phyloP scores from a whole-genome alignment of 2,329 filamentous ascomycete species.

The Cryphonectria japonica region DNA sequence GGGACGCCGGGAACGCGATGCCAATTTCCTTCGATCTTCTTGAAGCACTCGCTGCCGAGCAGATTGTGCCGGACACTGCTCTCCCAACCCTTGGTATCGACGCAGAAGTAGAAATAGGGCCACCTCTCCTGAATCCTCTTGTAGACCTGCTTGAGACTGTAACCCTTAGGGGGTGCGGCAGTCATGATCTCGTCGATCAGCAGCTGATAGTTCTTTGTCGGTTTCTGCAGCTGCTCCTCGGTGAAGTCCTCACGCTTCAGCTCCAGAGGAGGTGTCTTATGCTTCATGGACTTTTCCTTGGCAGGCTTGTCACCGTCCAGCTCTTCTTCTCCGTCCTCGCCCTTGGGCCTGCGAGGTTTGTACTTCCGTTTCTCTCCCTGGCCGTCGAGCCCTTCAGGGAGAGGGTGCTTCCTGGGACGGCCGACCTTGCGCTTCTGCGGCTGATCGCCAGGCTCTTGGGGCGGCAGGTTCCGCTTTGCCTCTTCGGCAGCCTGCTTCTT shows the following conservation, averaged over 20 bases:
- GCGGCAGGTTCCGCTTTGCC: constrained; percentile 56
- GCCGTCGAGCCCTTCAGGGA: constrained; percentile 58
- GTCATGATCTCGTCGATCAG: constrained; percentile 64
- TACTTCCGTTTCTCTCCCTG: constrained; percentile 68
- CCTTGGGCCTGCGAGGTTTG: constrained; percentile 57
- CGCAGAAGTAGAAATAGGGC: constrained; percentile 63
- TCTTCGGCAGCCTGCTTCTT: constrained; percentile 61
- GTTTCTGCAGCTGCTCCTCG: constrained; percentile 62
- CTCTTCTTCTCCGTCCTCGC: constrained; percentile 56
- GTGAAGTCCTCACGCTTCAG: constrained; percentile 60
- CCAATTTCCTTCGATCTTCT: constrained; percentile 63
- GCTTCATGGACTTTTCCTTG: constrained; percentile 65
- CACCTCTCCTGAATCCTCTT: constrained; percentile 63
- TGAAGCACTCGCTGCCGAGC: constrained; percentile 64
- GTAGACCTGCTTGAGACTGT: constrained; percentile 66
- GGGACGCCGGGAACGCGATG: constrained; percentile 61
- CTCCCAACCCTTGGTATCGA: constrained; percentile 68
- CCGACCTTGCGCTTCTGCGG: constrained; percentile 68
- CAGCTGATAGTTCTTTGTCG: constrained; percentile 65
- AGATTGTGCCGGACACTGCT: constrained; percentile 68
- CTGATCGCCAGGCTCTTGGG: constrained; percentile 51
- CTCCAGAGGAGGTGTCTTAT: constrained; percentile 63
- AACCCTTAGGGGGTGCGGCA: constrained; percentile 56
- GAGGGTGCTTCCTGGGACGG: constrained; percentile 65
- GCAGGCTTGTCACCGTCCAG: constrained; percentile 59